A percentile compares a stretch with the other conserved stretches of the same genome.
Evolutionary conservation across 345 rosid genomes (phyloP).

Genomic region (Microthlaspi erraticum): DNA sequence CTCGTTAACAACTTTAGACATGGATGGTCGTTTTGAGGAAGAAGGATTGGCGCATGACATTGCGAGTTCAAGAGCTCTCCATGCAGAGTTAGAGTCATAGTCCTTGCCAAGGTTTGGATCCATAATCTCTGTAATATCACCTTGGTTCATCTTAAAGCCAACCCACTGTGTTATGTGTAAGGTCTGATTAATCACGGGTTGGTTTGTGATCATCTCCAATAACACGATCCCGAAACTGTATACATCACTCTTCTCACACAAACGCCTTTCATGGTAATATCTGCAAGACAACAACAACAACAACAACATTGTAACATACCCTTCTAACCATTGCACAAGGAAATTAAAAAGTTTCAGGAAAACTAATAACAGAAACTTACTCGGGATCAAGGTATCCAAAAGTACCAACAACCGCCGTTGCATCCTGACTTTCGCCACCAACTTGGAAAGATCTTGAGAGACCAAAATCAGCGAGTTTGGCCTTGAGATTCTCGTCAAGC

Average conservation of each 20-base stretch:
- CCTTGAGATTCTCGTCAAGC: conserved; percentile 45
- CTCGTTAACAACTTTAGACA: conserved; percentile 14
- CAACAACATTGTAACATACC: too few relatives aligned
- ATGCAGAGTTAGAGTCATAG: conserved; percentile 22
- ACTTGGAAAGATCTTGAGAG: conserved; percentile 39
- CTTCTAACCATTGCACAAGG: neutral
- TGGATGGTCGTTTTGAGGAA: conserved; percentile 30
- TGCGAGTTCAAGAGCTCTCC: conserved; percentile 40
- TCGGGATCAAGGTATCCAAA: conserved; percentile 57
- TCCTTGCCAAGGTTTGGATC: conserved; percentile 14
- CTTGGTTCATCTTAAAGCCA: neutral
- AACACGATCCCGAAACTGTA: conserved; percentile 36
- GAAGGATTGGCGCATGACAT: conserved; percentile 17
- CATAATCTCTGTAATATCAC: conserved; percentile 24
- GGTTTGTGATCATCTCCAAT: conserved; percentile 42
- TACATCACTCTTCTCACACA: conserved; percentile 31
- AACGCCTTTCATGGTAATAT: neutral
- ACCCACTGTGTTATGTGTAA: conserved; percentile 29
- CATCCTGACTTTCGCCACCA: conserved; percentile 29
- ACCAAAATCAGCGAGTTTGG: conserved; percentile 57
- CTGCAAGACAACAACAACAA: conserved; percentile 16
- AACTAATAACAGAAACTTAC: conserved; percentile 40
- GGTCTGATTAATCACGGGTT: conserved; percentile 16
- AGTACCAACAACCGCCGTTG: neutral
- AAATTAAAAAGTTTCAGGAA: neutral